Evolutionary conservation across 805 yeast genomes (phyloP), one percentile per base, ranked within the genome.

Genomic region (Ogataea allantospora): DNA sequence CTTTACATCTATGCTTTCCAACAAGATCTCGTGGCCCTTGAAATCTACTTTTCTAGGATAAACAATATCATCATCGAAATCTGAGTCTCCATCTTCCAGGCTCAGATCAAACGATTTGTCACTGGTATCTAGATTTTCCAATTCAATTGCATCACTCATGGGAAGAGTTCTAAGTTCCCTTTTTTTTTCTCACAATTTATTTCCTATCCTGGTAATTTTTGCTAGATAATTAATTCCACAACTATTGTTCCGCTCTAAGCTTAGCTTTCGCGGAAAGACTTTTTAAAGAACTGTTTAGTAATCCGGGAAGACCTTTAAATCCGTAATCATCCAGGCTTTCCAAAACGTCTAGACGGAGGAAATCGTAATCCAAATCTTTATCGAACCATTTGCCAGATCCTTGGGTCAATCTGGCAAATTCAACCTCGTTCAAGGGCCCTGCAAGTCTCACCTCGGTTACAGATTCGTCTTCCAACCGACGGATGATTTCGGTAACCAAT

Each of bases 281-380:
- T 48, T 72, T 74, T 45, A 81, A 46, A 23, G 81, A 78, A 13
- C 71, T 67, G 48, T 72, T 76, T 12, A 82, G 50, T 28, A 82
- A 64, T 21, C 67, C 67, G 4, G 71, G 62, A 3, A 80, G 44
- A 0, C 83, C 80, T 7, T 41, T 46, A 39, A 72, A 79, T 2
- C 82, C 80, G 13, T 52, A 20, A 0, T 38, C 40, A 7, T 68
- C 58, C 13, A 80, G 50, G 13, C 61, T 50, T 24, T 64, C 63
- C 44, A 81, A 51, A 0, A 79, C 55, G 17, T 62, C 57, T 3
- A 75, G 46, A 42, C 73, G 68, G 18, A 79, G 41, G 9, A 68
- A 72, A n/a, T 70, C 74, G 48, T 67, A 71, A 11, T 53, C 55
- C 3, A 55, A 19, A 20, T 47, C 40, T 32, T 27, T 12, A 42